phyloP scores from a whole-genome alignment of 2,329 filamentous ascomycete species.

The Coleophoma eucalyptorum region DNA sequence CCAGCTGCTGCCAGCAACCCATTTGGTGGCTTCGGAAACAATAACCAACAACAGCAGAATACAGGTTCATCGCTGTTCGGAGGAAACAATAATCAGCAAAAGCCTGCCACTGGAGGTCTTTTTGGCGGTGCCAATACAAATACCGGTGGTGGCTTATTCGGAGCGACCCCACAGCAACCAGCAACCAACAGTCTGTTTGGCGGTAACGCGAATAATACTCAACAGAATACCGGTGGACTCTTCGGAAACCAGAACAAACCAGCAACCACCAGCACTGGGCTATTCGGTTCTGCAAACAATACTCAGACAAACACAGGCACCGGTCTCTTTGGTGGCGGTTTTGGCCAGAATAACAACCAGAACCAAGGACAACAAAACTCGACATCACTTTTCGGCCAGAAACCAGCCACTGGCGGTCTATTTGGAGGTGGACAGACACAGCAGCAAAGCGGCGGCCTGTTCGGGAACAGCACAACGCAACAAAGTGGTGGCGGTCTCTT shows the following conservation, averaged over 20 bases:
- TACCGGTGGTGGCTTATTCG: conserved; percentile 33
- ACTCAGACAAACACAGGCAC: conserved; percentile 34
- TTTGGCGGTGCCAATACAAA: conserved; percentile 20
- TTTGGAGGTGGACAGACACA: conserved; percentile 48
- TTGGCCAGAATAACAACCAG: conserved; percentile 31
- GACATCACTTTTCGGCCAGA: conserved; percentile 42
- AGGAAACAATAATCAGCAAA: conserved; percentile 28
- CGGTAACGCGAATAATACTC: conserved; percentile 10
- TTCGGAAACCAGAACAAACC: conserved; percentile 30
- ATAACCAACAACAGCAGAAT: conserved; percentile 33
- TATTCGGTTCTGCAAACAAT: conserved; percentile 36
- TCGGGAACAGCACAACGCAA: conserved; percentile 40
- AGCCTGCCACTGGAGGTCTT: conserved; percentile 22
- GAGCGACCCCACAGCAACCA: conserved; percentile 29
- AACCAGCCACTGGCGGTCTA: conserved; percentile 38
- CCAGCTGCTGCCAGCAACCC: conserved; percentile 28
- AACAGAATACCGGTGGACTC: conserved; percentile 32
- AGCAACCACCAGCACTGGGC: conserved; percentile 27
- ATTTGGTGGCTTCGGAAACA: conserved; percentile 38
- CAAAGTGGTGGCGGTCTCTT: conserved; percentile 50
- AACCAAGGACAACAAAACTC: conserved; percentile 33
- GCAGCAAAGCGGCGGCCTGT: conserved; percentile 52
- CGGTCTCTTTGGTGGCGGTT: conserved; percentile 38
- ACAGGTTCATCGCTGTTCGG: conserved; percentile 32
- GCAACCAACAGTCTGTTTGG: conserved; percentile 36